A percentile compares a stretch with the other conserved stretches of the same genome.
Evolutionary conservation across 2,329 filamentous ascomycete species (phyloP).

Genomic region (Penicillium sp.): DNA sequence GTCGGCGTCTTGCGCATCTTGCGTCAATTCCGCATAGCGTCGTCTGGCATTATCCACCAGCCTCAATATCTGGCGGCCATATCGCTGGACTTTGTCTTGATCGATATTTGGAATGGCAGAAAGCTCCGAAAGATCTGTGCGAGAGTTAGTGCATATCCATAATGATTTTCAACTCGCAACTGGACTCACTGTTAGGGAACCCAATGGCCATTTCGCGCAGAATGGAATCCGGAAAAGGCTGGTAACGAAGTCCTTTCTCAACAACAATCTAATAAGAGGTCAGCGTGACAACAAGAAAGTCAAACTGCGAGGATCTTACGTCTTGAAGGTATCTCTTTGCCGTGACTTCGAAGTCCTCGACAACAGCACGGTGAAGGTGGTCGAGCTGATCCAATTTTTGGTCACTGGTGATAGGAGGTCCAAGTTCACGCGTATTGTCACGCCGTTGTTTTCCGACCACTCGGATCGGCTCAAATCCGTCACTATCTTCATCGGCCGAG

Average conservation of each 20-base stretch:
- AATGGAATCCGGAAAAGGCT: slow-evolving; percentile 45
- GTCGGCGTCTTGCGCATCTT: slow-evolving; percentile 43
- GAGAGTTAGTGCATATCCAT: slow-evolving; percentile 6
- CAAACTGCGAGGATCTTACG: slow-evolving; percentile 21
- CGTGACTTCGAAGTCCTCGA: slow-evolving; percentile 46
- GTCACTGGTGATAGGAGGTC: slow-evolving; percentile 47
- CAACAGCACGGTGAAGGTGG: slow-evolving; percentile 41
- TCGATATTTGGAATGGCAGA: slow-evolving; percentile 42
- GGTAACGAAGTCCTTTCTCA: slow-evolving; percentile 41
- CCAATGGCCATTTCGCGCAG: slow-evolving; percentile 48
- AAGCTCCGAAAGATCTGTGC: slow-evolving; percentile 38
- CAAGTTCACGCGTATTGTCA: slow-evolving; percentile 30
- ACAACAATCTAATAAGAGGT: slow-evolving; percentile 38
- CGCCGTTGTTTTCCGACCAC: slow-evolving; percentile 30
- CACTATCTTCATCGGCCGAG: slow-evolving; percentile 39
- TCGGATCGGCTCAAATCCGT: slow-evolving; percentile 43
- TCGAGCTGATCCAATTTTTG: slow-evolving; percentile 41
- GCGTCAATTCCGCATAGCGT: slow-evolving; percentile 42
- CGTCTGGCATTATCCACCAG: slow-evolving; percentile 40
- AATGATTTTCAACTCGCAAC: not conserved
- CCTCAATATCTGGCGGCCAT: slow-evolving; percentile 42
- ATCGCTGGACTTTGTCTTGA: slow-evolving; percentile 42
- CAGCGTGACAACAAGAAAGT: not conserved
- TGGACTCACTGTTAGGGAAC: slow-evolving; percentile 40
- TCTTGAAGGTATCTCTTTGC: slow-evolving; percentile 44